A percentile compares a stretch with the other conserved stretches of the same genome.
Conservation (phyloP, 192 early-diverging fungal genomes). For the Coemansia sp. region DNA sequence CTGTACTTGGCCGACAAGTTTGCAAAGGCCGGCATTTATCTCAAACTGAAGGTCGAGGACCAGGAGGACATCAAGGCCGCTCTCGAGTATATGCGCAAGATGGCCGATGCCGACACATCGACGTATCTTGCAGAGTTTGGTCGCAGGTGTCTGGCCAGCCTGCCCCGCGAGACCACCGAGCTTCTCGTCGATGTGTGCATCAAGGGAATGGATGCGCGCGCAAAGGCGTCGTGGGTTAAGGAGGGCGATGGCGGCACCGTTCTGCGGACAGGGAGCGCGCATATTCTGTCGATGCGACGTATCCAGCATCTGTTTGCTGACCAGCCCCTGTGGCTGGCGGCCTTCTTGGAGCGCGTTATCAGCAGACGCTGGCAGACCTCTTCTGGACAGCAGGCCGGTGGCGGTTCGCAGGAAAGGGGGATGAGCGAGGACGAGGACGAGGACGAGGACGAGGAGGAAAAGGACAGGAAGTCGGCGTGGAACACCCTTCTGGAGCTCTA, state of each 20-base stretch:
- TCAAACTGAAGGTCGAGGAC: slow-evolving; percentile 91
- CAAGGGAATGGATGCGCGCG: slow-evolving; percentile 39
- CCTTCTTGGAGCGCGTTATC: slow-evolving; percentile 84
- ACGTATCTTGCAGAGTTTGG: slow-evolving; percentile 50
- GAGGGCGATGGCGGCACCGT: not conserved
- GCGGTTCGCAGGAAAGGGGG: slow-evolving; percentile 2
- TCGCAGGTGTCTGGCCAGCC: slow-evolving; percentile 37
- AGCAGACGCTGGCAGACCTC: slow-evolving; percentile 66
- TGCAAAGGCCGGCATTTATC: slow-evolving; percentile 77
- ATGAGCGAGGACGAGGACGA: slow-evolving; percentile 44
- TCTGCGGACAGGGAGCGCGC: not conserved
- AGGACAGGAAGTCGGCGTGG: slow-evolving; percentile 79
- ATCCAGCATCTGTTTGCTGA: slow-evolving; percentile 91
- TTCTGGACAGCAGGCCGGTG: not conserved
- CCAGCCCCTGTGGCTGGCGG: slow-evolving; percentile 72
- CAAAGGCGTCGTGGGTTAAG: not conserved
- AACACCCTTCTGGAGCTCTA: slow-evolving; percentile 92
- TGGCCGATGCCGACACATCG: slow-evolving; percentile 30
- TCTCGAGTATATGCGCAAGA: slow-evolving; percentile 71
- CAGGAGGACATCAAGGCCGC: slow-evolving; percentile 75
- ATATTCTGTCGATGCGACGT: slow-evolving; percentile 54
- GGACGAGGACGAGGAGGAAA: slow-evolving; percentile 62
- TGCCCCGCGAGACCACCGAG: slow-evolving; percentile 47
- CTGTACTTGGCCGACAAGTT: slow-evolving; percentile 85
- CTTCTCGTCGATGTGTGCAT: slow-evolving; percentile 49